Base-by-base conservation (phyloP, 495 filamentous ascomycete species). In the Annulohypoxylon maeteangense region DNA sequence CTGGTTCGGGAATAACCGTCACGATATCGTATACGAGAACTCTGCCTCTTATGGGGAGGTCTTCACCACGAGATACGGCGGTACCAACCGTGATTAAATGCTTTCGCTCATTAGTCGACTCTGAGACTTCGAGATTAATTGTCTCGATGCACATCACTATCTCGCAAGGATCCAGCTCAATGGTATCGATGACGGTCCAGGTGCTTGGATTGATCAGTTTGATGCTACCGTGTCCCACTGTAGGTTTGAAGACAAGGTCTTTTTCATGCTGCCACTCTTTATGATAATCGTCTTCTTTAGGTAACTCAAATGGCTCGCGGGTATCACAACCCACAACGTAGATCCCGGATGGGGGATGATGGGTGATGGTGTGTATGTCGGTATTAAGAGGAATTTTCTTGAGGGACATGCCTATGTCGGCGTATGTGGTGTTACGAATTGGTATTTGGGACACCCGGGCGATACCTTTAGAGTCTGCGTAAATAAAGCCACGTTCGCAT, bases 21-120 rank as follows among this genome's bases (percentile, higher is more conserved):
- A 97, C 93, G 50, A 98, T 85, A 63, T 97, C 93, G 76, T 94
- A 97, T 57, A 99, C 91, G 76, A 95, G 94, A 64, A 99, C 86
- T 55, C 87, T 86, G n/a, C 95, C 96, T 34, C 89, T 87, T 0
- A 92, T 88, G 2, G 94, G 89, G 31, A 94, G 87, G 75, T 99
- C 95, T 79, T 98, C 95, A 50, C 96, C 95, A 62, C 89, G 90
- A 51, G 89, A 84, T 44, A 94, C 85, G 23, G 93, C 89, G 0
- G 96, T 97, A 7, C 95, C 96, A 3, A 97, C 92, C 10, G 89
- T 89, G 55, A 98, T 86, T 42, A 97, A 86, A 68, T 90, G 88
- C 67, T 87, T 90, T 12, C 93, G 90, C 72, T 97, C 90, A 72
- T 96, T 91, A 0, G 94, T 97, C 38, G 89, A 87, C 79, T 98